A percentile compares a stretch with the other conserved stretches of the same genome.
These are phyloP conservation scores for Xylaria digitata DNA, from an alignment of 2,329 filamentous ascomycete species.

Conservation along the genomic window DNA sequence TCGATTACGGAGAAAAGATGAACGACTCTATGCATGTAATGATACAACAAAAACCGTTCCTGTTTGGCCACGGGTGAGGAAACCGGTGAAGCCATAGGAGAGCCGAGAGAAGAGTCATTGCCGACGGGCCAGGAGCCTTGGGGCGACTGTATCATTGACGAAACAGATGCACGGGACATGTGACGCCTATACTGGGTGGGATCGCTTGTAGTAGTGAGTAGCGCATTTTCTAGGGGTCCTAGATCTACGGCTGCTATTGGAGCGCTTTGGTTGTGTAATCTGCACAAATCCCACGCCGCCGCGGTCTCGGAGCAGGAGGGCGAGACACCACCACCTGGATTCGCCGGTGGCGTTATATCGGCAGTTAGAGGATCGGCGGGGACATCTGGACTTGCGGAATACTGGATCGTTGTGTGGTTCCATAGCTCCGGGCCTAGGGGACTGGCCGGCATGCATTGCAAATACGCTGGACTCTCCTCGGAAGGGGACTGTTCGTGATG, in stretches of 20 bases:
- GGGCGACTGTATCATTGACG: too few relatives aligned
- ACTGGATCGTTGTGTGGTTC: background rate
- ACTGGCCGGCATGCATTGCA: background rate
- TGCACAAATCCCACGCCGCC: too few relatives aligned
- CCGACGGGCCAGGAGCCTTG: too few relatives aligned
- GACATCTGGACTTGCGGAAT: background rate
- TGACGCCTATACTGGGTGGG: too few relatives aligned
- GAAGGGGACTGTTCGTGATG: background rate
- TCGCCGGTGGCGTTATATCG: background rate
- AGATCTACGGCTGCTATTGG: too few relatives aligned
- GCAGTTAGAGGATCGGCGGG: background rate
- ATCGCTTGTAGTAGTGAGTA: too few relatives aligned
- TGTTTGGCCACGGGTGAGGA: background rate
- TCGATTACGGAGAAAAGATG: slow-evolving; percentile 2
- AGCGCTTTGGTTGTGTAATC: too few relatives aligned
- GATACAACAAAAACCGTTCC: background rate
- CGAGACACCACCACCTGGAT: too few relatives aligned
- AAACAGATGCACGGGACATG: too few relatives aligned
- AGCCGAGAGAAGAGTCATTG: too few relatives aligned
- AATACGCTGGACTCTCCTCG: background rate
- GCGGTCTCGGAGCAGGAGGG: too few relatives aligned
- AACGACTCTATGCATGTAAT: slow-evolving; percentile 6
- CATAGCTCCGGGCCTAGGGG: background rate
- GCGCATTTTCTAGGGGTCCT: too few relatives aligned
- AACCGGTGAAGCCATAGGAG: background rate